These are phyloP conservation scores for Aphanomyces euteiches DNA, from an alignment of 352 stramenopile genomes.

Conservation along the genomic window DNA sequence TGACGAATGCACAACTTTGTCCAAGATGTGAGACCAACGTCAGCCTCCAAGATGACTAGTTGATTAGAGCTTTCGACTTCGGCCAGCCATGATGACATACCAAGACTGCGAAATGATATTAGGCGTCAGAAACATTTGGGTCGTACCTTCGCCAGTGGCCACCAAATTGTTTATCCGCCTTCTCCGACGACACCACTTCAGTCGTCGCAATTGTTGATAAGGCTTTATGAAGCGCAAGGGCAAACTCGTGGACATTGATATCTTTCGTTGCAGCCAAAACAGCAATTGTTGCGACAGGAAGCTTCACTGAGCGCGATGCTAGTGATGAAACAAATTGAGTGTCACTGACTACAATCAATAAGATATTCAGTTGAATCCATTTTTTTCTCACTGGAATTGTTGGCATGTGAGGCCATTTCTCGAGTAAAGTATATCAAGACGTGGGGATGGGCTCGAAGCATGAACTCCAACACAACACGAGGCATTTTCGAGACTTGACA, in stretches of 20 bases:
- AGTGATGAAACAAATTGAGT: conserved; percentile 15
- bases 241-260: conserved; percentile 72
- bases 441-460: conserved; percentile 59
- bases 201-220: conserved; percentile 58
- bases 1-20: conserved; percentile 82
- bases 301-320: not conserved
- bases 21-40: conserved; percentile 65
- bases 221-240: conserved; percentile 51
- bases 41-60: conserved; percentile 78
- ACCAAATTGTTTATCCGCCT: conserved; percentile 56
- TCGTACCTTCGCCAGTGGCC: conserved; percentile 51
- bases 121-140: conserved; percentile 45
- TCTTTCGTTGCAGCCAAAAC: conserved; percentile 76
- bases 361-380: not conserved
- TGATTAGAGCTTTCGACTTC: conserved; percentile 76
- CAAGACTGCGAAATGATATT: conserved; percentile 62
- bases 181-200: conserved; percentile 66
- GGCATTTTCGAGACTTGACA: conserved; percentile 87
- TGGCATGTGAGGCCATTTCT: conserved; percentile 22
- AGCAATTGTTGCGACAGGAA: conserved; percentile 46
- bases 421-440: conserved; percentile 81
- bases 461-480: conserved; percentile 79
- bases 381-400: not conserved
- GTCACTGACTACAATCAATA: conserved; percentile 5
- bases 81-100: conserved; percentile 57